Conservation (phyloP, 2,329 filamentous ascomycete species). For the Arthroderma uncinatum region DNA sequence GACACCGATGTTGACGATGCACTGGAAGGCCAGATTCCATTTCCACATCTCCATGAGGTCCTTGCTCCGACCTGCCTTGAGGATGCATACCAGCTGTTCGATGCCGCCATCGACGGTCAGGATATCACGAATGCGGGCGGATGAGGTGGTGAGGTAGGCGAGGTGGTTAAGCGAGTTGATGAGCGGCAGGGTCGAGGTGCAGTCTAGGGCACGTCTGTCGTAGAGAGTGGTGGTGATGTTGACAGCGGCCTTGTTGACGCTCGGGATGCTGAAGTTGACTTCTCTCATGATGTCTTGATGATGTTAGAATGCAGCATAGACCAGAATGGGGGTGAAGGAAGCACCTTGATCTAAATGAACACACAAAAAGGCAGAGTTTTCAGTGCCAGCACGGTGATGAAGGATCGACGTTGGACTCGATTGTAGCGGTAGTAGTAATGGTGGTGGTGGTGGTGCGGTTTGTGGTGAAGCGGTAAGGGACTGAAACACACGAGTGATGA, state of each 20-base stretch:
- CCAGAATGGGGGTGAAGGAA: background rate
- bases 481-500: background rate
- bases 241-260: constrained; percentile 98
- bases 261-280: constrained; percentile 98
- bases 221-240: constrained; percentile 98
- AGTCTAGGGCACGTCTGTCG: constrained; percentile 92
- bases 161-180: constrained; percentile 99
- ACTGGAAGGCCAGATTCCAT: constrained; percentile 98
- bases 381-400: background rate
- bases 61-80: constrained; percentile 93
- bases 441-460: no score
- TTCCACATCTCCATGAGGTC: constrained; percentile 99
- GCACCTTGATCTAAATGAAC: background rate
- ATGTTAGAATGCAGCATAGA: background rate
- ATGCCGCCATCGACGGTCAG: constrained; percentile 97
- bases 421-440: background rate
- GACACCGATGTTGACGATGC: constrained; percentile 96
- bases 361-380: background rate
- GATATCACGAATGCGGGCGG: constrained; percentile 92
- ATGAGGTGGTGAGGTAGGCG: constrained; percentile 95
- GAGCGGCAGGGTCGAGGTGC: constrained; percentile 90
- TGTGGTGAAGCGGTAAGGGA: background rate
- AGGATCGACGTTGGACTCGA: background rate
- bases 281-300: constrained; percentile 69
- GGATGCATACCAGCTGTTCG: constrained; percentile 88